Percentiles rank a stretch among this genome's conserved stretches.
phyloP scores from a whole-genome alignment of 306 rosid genomes.

The Senna siamea region DNA sequence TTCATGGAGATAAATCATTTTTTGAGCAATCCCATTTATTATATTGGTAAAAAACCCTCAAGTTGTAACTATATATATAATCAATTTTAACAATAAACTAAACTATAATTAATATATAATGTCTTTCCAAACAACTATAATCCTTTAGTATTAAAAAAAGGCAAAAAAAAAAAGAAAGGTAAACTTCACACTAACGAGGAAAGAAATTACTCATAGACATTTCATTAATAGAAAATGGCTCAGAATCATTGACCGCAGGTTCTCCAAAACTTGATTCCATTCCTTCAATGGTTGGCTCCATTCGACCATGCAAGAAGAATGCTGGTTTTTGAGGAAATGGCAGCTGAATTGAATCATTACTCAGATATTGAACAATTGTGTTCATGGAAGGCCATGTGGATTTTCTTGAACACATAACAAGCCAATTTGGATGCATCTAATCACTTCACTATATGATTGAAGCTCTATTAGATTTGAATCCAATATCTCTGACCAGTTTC shows the following conservation, averaged over 20 bases:
- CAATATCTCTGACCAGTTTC: slow-evolving; percentile 35
- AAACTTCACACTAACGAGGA: background rate
- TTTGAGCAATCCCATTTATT: slow-evolving; percentile 40
- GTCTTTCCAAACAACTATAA: too few species aligned
- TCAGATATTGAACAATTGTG: slow-evolving; percentile 33
- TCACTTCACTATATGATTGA: slow-evolving; percentile 37
- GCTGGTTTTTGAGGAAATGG: slow-evolving; percentile 43
- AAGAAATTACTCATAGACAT: background rate
- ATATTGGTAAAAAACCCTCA: too few species aligned
- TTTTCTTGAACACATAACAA: slow-evolving; percentile 49
- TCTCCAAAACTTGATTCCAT: background rate
- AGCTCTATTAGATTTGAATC: slow-evolving; percentile 39
- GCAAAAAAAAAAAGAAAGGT: background rate
- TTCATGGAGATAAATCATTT: slow-evolving; percentile 41
- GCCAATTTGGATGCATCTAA: slow-evolving; percentile 51
- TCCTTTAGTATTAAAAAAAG: too few species aligned
- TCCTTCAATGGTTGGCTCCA: background rate
- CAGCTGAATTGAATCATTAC: slow-evolving; percentile 13
- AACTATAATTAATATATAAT: too few species aligned
- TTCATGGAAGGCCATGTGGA: slow-evolving; percentile 43
- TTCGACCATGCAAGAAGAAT: background rate
- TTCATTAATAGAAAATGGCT: background rate
- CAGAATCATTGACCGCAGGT: background rate
- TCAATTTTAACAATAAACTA: too few species aligned
- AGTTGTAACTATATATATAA: too few species aligned